Evolutionary conservation across 805 yeast genomes (phyloP).

Genomic region (Candida piceae): DNA sequence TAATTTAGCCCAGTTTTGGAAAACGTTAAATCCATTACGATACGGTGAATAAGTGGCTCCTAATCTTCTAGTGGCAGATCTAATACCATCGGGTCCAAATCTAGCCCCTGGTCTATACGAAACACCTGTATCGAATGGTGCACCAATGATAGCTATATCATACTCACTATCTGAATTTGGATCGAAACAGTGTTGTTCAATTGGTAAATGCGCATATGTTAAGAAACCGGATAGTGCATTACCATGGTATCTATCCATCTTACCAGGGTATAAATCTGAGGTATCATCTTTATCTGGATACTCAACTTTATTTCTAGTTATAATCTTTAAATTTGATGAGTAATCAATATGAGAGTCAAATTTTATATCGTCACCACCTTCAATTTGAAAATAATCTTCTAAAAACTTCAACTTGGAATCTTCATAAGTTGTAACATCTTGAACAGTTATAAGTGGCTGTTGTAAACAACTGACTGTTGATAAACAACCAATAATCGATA

Average conservation of each 20-base stretch:
- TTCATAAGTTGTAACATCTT: slow-evolving; percentile 7
- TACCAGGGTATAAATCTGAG: slow-evolving; percentile 17
- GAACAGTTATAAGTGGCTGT: slow-evolving; percentile 1
- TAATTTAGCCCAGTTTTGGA: slow-evolving; percentile 33
- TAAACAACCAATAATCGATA: too few relatives aligned
- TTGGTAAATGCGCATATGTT: slow-evolving; percentile 16
- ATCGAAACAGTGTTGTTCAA: slow-evolving; percentile 15
- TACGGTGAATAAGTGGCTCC: slow-evolving; percentile 36
- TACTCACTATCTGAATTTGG: slow-evolving; percentile 11
- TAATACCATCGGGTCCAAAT: slow-evolving; percentile 48
- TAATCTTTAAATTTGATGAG: slow-evolving; percentile 6
- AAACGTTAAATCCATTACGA: slow-evolving; percentile 26
- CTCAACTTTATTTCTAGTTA: slow-evolving; percentile 5
- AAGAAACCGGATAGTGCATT: slow-evolving; percentile 16
- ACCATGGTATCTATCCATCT: slow-evolving; percentile 19
- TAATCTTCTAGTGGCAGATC: slow-evolving; percentile 41
- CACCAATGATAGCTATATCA: slow-evolving; percentile 52
- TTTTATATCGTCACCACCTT: slow-evolving; percentile 2
- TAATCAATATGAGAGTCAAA: slow-evolving; percentile 9
- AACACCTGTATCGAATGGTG: slow-evolving; percentile 52
- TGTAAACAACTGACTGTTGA: too few relatives aligned
- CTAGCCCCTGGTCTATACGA: slow-evolving; percentile 52
- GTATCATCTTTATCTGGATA: slow-evolving; percentile 20
- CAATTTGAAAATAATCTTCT: slow-evolving; percentile 15
- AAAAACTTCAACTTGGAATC: slow-evolving; percentile 14